Percentiles rank a stretch among this genome's conserved stretches.
phyloP scores from a whole-genome alignment of 176 grass and related monocot genomes.

The Lolium perenne region DNA sequence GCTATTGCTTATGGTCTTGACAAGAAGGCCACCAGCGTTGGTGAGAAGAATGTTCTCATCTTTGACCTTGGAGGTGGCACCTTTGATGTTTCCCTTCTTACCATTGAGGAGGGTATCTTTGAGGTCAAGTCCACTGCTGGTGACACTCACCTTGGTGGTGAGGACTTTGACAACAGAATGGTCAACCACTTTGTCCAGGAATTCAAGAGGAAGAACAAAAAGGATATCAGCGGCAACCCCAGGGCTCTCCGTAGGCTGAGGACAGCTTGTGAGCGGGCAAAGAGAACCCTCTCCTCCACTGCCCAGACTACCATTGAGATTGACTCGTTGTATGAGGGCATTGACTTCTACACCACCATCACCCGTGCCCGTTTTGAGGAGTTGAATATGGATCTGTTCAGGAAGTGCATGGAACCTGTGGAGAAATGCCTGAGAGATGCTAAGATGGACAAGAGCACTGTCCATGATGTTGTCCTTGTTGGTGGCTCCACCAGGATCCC shows the following conservation, averaged over 20 bases:
- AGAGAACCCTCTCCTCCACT: constrained; percentile 61
- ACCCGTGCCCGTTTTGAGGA: constrained; percentile 64
- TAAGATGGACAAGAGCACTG: constrained; percentile 66
- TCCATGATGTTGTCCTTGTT: constrained; percentile 66
- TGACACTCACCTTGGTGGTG: constrained; percentile 68
- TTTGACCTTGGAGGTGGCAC: constrained; percentile 70
- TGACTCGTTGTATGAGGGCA: constrained; percentile 50
- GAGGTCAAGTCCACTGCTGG: constrained; percentile 68
- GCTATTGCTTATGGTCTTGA: constrained; percentile 32
- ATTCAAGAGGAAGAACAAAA: constrained; percentile 69
- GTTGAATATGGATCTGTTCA: constrained; percentile 66
- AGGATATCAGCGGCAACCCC: constrained; percentile 65
- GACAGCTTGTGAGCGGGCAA: constrained; percentile 62
- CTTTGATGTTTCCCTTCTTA: constrained; percentile 64
- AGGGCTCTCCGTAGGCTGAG: constrained; percentile 57
- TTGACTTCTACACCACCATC: constrained; percentile 69
- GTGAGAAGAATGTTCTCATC: constrained; percentile 70
- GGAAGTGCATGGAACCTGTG: constrained; percentile 71
- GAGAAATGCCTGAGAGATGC: constrained; percentile 70
- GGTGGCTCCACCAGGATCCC: constrained; percentile 67
- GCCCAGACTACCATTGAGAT: constrained; percentile 67
- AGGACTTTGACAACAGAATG: constrained; percentile 75
- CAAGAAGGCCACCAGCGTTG: constrained; percentile 35
- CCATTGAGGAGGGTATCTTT: constrained; percentile 63
- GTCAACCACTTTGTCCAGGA: constrained; percentile 70